Conservation (phyloP, 2,329 filamentous ascomycete species). For the Nemania sp. region DNA sequence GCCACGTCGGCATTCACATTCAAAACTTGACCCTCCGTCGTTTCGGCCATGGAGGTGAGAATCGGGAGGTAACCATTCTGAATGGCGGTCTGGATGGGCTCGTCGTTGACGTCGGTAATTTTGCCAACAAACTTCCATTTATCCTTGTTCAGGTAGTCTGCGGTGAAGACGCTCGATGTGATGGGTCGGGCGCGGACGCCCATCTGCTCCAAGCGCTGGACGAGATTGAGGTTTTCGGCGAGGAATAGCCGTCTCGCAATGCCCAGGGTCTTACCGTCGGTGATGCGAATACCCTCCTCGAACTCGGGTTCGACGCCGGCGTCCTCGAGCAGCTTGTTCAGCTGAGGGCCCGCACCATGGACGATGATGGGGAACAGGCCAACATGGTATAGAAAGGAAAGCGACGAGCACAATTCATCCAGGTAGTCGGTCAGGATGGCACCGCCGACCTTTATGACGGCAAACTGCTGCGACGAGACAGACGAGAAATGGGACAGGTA, state of each 20-base stretch:
- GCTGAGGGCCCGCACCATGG: constrained; percentile 91
- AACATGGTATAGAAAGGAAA: constrained; percentile 92
- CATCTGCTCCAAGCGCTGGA: constrained; percentile 85
- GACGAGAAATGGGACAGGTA: constrained; percentile 98
- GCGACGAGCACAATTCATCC: constrained; percentile 84
- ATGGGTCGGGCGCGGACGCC: constrained; percentile 89
- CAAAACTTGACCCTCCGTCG: constrained; percentile 84
- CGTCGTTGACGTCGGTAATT: constrained; percentile 89
- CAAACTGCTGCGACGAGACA: constrained; percentile 94
- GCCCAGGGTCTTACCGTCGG: constrained; percentile 91
- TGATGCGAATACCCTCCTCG: constrained; percentile 93
- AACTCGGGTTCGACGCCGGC: constrained; percentile 95
- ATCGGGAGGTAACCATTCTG: constrained; percentile 90
- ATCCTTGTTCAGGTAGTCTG: constrained; percentile 93
- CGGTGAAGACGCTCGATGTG: constrained; percentile 85
- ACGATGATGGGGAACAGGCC: constrained; percentile 94
- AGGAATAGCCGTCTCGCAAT: constrained; percentile 92
- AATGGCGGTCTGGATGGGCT: constrained; percentile 88
- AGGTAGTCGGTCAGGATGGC: constrained; percentile 95
- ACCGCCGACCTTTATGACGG: constrained; percentile 96
- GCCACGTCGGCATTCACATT: constrained; percentile 99
- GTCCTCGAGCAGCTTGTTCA: constrained; percentile 87
- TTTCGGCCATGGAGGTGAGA: constrained; percentile 95
- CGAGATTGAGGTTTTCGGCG: constrained; percentile 91
- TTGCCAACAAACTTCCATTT: constrained; percentile 96